These are phyloP conservation scores for Nakaseomyces sp. DNA, from an alignment of 1,139 yeast species.

Conservation along the genomic window DNA sequence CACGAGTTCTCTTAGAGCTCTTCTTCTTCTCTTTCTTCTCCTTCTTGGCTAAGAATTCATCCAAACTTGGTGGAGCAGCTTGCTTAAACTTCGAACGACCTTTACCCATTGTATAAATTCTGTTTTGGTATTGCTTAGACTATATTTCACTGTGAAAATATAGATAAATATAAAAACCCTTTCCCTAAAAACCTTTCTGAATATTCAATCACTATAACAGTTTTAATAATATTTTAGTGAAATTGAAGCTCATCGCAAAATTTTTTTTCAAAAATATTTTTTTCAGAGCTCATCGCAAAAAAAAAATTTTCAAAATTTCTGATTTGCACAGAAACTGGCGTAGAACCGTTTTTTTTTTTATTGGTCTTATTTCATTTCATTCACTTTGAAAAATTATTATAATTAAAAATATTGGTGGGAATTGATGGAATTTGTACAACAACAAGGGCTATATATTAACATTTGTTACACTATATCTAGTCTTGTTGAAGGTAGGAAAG, in stretches of 20 bases:
- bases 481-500: not conserved
- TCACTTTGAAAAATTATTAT: too few species aligned
- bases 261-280: not conserved
- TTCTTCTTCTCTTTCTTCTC: slow-evolving; percentile 34
- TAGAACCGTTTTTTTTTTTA: not conserved
- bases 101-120: slow-evolving; percentile 51
- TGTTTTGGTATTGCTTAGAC: not conserved
- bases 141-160: too few species aligned
- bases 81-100: slow-evolving; percentile 88
- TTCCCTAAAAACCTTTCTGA: too few species aligned
- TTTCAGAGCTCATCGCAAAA: slow-evolving; percentile 3
- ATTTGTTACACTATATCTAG: too few species aligned
- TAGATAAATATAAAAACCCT: too few species aligned
- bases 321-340: not conserved
- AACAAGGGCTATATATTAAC: too few species aligned
- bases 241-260: slow-evolving; percentile 12
- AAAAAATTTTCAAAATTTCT: slow-evolving; percentile 2
- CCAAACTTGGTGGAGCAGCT: slow-evolving; percentile 79
- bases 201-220: too few species aligned
- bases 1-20: slow-evolving; percentile 19
- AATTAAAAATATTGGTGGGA: not conserved
- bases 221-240: too few species aligned
- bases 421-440: too few species aligned
- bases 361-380: too few species aligned
- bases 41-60: slow-evolving; percentile 62